A percentile compares a stretch with the other conserved stretches of the same genome.
Conservation (phyloP, 768 basidiomycete genomes). For the Kwoniella dendrophila region DNA sequence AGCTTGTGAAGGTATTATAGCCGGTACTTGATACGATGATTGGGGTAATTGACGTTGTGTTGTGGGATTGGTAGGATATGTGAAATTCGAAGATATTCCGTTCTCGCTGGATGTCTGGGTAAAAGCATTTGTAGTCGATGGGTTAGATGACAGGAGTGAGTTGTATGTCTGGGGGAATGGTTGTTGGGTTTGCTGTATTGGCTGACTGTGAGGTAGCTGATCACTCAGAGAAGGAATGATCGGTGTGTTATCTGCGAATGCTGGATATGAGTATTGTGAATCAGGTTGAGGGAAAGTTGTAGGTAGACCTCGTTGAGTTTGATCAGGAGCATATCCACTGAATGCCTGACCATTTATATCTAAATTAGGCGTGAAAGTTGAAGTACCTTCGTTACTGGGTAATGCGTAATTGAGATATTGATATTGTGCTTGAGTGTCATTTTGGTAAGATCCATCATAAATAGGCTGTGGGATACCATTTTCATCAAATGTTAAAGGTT, state of each 20-base stretch:
- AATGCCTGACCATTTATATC: constrained; percentile 5
- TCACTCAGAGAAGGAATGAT: background rate
- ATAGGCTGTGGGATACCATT: background rate
- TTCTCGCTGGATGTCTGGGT: too few species aligned
- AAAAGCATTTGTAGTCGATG: too few species aligned
- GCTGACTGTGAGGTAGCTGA: background rate
- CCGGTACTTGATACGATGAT: background rate
- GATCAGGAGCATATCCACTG: background rate
- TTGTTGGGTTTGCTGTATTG: background rate
- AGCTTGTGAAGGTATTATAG: background rate
- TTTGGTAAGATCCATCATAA: background rate
- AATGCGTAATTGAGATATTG: constrained; percentile 5
- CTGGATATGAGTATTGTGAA: background rate
- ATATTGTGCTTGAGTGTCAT: constrained; percentile 3
- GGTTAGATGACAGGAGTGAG: too few species aligned
- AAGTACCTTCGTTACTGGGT: background rate
- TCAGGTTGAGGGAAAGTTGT: background rate
- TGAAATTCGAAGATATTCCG: too few species aligned
- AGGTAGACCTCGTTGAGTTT: background rate
- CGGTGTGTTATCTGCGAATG: background rate
- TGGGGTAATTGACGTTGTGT: background rate
- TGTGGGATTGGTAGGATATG: background rate
- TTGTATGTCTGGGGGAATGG: background rate
- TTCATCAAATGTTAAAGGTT: constrained; percentile 16
- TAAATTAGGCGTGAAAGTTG: constrained; percentile 5